Conservation (phyloP, 352 stramenopile species). For the Pythium aristosporum region DNA sequence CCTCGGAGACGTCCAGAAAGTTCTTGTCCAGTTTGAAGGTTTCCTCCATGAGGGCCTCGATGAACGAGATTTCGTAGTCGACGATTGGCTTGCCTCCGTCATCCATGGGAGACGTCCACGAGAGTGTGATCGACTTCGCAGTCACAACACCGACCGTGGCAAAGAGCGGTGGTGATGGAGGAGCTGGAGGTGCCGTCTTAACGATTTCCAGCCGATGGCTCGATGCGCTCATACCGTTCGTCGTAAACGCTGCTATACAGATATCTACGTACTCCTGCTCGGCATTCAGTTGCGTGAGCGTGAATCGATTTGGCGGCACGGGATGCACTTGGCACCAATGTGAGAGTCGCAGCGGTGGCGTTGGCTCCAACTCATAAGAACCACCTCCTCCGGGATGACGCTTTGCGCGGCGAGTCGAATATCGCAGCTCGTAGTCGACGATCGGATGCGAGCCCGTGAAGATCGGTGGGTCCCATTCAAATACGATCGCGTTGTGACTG, state of each 20-base stretch:
- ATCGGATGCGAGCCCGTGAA: conserved; percentile 68
- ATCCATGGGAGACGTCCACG: conserved; percentile 60
- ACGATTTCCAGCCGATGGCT: conserved; percentile 48
- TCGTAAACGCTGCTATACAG: conserved; percentile 47
- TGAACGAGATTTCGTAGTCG: conserved; percentile 70
- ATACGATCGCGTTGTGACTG: conserved; percentile 41
- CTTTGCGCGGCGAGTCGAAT: conserved; percentile 30
- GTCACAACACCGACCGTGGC: conserved; percentile 48
- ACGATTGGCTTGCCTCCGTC: conserved; percentile 52
- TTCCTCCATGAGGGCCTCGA: conserved; percentile 59
- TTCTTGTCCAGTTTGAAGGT: conserved; percentile 35
- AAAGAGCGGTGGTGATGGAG: conserved; percentile 49
- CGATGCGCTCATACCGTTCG: conserved; percentile 45
- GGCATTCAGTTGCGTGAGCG: conserved; percentile 36
- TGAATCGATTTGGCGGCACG: conserved; percentile 46
- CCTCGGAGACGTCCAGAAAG: conserved; percentile 54
- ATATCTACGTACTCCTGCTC: conserved; percentile 53
- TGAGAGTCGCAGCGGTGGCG: conserved; percentile 33
- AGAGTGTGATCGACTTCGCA: conserved; percentile 61
- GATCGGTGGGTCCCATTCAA: conserved; percentile 66
- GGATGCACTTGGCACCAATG: conserved; percentile 57
- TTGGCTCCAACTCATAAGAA: conserved; percentile 19
- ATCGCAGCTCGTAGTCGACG: conserved; percentile 66
- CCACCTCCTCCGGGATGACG: conserved; percentile 2
- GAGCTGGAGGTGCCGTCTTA: conserved; percentile 30